A percentile compares a stretch with the other conserved stretches of the same genome.
Evolutionary conservation across 2,329 filamentous ascomycete genomes (phyloP).

Genomic region (Aureobasidium melanogenum): DNA sequence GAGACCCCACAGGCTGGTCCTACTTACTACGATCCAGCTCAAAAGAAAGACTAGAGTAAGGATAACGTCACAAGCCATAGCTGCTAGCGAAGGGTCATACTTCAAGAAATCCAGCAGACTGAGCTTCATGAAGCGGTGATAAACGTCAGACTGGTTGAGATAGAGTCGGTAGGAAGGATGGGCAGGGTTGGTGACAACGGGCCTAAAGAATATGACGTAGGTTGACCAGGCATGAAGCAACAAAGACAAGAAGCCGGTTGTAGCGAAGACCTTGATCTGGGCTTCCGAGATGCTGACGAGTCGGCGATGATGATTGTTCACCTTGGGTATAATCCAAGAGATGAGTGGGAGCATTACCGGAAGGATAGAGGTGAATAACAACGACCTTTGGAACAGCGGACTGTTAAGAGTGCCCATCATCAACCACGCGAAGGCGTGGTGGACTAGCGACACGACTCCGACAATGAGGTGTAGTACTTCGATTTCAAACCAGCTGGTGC

Average conservation of each 20-base stretch:
- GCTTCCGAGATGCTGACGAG: not conserved
- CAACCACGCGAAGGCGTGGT: not conserved
- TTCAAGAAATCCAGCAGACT: constrained; percentile 19
- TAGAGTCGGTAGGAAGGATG: not conserved
- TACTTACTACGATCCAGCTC: not conserved
- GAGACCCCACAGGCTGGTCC: not conserved
- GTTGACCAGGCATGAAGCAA: not conserved
- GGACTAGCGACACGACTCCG: not conserved
- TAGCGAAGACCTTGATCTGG: not conserved
- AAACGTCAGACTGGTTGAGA: not conserved
- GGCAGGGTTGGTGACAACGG: not conserved
- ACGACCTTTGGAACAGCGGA: not conserved
- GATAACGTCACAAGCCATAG: constrained; percentile 46
- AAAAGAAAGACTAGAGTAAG: not conserved
- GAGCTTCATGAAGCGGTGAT: constrained; percentile 28
- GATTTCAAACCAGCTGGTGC: not conserved
- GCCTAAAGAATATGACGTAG: not conserved
- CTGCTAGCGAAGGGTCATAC: constrained; percentile 48
- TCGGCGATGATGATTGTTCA: not conserved
- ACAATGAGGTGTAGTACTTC: not conserved
- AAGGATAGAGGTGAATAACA: not conserved
- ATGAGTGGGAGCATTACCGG: not conserved
- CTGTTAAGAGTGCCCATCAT: not conserved
- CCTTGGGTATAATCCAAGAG: not conserved
- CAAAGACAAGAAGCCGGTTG: not conserved